A percentile compares a stretch with the other conserved stretches of the same genome.
Evolutionary conservation across 305 asterid genomes (phyloP).

Genomic region (Petunia hybrid): DNA sequence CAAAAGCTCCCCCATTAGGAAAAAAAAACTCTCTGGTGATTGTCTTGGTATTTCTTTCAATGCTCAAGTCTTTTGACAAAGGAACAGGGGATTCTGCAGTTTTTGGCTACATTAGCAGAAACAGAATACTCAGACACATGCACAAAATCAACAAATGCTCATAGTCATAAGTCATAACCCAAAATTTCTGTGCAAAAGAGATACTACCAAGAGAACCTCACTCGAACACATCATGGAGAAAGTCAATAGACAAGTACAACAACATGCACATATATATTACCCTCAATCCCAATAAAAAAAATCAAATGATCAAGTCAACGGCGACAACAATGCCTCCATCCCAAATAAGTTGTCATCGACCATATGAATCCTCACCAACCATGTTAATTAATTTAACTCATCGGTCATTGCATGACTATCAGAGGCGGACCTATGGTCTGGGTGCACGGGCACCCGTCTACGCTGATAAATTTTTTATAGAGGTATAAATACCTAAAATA

Average conservation of each 20-base stretch:
- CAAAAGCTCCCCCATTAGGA: not conserved
- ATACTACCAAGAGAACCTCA: not conserved
- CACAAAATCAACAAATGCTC: slow-evolving; percentile 5
- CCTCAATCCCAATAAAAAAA: not conserved
- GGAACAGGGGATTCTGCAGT: not conserved
- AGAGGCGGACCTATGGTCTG: too few relatives aligned
- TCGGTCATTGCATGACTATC: too few relatives aligned
- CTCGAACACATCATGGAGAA: not conserved
- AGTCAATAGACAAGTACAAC: not conserved
- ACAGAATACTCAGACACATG: not conserved
- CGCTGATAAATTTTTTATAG: too few relatives aligned
- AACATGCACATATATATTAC: not conserved
- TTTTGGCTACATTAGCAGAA: too few relatives aligned
- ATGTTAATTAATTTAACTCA: too few relatives aligned
- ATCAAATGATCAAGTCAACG: not conserved
- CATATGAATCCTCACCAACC: too few relatives aligned
- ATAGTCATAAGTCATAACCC: not conserved
- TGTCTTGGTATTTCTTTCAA: not conserved
- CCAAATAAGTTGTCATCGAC: too few relatives aligned
- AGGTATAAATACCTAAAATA: too few relatives aligned
- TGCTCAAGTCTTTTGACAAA: too few relatives aligned
- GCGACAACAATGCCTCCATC: too few relatives aligned
- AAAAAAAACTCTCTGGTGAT: not conserved
- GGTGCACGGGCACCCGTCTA: too few relatives aligned
- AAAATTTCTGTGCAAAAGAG: not conserved